phyloP scores from a whole-genome alignment of 495 filamentous ascomycete species.

The Lasiosphaeriaceae sp. region DNA sequence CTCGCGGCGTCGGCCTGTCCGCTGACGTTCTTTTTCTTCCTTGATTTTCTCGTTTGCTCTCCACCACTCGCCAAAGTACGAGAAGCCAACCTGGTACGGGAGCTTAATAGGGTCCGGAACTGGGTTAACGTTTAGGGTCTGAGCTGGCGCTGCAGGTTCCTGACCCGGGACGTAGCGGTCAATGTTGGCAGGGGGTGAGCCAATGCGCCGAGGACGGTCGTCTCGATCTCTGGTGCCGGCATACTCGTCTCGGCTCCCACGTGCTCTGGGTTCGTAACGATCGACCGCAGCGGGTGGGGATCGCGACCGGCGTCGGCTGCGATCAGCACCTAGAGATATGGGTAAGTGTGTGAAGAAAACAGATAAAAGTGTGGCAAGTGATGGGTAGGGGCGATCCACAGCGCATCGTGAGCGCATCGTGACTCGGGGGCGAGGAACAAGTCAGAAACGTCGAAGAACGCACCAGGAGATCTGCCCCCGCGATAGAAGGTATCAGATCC shows the following conservation, averaged over 20 bases:
- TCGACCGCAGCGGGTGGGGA: slow-evolving; percentile 69
- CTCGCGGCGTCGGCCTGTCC: slow-evolving; percentile 68
- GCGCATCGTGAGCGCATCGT: neutral
- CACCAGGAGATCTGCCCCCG: slow-evolving; percentile 54
- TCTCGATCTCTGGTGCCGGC: slow-evolving; percentile 54
- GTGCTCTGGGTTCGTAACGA: slow-evolving; percentile 64
- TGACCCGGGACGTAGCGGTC: slow-evolving; percentile 95
- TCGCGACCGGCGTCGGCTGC: slow-evolving; percentile 59
- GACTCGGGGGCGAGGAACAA: slow-evolving; percentile 10
- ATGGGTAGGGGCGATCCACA: neutral
- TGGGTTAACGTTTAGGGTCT: slow-evolving; percentile 60
- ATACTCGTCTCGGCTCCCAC: slow-evolving; percentile 63
- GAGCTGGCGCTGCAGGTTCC: slow-evolving; percentile 48
- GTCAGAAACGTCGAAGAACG: slow-evolving; percentile 18
- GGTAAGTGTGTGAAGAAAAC: neutral
- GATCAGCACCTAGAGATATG: slow-evolving; percentile 32
- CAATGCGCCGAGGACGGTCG: slow-evolving; percentile 52
- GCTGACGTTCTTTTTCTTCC: slow-evolving; percentile 77
- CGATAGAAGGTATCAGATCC: slow-evolving; percentile 48
- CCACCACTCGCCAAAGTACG: slow-evolving; percentile 98
- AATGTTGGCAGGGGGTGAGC: slow-evolving; percentile 67
- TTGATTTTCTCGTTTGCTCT: slow-evolving; percentile 77
- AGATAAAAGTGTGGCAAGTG: slow-evolving; percentile 6
- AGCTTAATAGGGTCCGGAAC: slow-evolving; percentile 77
- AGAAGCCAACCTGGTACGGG: slow-evolving; percentile 93